Percentiles rank a stretch among this genome's conserved stretches.
Conservation (phyloP, 2,329 filamentous ascomycete species). For the Fusarium acutatum region DNA sequence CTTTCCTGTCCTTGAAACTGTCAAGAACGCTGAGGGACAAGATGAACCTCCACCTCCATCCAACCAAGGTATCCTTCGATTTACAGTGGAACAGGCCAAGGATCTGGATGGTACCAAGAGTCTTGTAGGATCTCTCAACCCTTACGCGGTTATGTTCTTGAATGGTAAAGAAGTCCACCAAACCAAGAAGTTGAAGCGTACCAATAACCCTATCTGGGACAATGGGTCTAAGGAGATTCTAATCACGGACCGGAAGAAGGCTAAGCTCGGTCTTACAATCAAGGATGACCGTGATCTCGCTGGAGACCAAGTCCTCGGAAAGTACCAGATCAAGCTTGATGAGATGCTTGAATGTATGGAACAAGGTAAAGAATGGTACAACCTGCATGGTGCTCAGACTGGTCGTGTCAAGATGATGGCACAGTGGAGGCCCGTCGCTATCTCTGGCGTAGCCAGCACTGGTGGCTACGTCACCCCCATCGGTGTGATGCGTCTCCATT, state of each 20-base stretch:
- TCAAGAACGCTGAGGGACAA: constrained; percentile 78
- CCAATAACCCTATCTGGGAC: constrained; percentile 96
- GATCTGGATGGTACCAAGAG: constrained; percentile 94
- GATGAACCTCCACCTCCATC: constrained; percentile 84
- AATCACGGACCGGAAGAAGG: constrained; percentile 90
- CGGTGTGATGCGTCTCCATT: constrained; percentile 94
- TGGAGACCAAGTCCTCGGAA: constrained; percentile 84
- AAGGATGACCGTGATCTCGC: constrained; percentile 93
- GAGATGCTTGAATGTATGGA: constrained; percentile 91
- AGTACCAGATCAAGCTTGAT: constrained; percentile 93
- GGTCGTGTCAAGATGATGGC: constrained; percentile 90
- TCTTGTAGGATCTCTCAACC: constrained; percentile 88
- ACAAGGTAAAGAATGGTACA: constrained; percentile 97
- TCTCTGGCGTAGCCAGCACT: constrained; percentile 81
- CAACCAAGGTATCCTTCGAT: constrained; percentile 92
- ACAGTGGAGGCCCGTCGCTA: constrained; percentile 93
- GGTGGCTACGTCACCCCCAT: constrained; percentile 93
- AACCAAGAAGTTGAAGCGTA: constrained; percentile 93
- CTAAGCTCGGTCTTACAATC: constrained; percentile 89
- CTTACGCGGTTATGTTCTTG: constrained; percentile 86
- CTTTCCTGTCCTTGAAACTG: constrained; percentile 87
- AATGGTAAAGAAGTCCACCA: constrained; percentile 92
- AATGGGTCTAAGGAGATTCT: constrained; percentile 93
- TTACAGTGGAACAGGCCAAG: constrained; percentile 95
- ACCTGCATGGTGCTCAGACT: constrained; percentile 79